Evolutionary conservation across 1,284 basidiomycete species (phyloP).

Genomic region (Malassezia restricta): DNA sequence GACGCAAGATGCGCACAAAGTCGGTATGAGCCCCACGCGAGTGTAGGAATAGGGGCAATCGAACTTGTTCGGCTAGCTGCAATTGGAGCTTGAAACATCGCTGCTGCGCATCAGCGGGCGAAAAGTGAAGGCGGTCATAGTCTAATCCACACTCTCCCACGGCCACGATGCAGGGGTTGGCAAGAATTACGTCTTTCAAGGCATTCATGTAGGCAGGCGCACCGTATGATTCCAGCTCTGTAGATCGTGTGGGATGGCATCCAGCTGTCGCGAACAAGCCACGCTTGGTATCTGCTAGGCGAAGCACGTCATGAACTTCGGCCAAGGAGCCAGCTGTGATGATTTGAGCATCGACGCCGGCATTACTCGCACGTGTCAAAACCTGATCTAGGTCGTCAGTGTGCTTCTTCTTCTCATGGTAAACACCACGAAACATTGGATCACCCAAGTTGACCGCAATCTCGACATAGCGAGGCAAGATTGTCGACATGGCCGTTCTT

Average conservation of each 20-base stretch:
- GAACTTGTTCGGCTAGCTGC: conserved; percentile 58
- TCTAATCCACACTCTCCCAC: conserved; percentile 78
- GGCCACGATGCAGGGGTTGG: conserved; percentile 50
- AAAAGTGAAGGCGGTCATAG: conserved; percentile 69
- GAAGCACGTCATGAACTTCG: conserved; percentile 58
- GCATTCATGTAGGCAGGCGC: conserved; percentile 56
- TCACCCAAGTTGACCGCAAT: conserved; percentile 52
- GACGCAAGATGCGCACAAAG: conserved; percentile 56
- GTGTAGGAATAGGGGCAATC: conserved; percentile 73
- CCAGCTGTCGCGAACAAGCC: conserved; percentile 67
- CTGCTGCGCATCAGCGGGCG: conserved; percentile 57
- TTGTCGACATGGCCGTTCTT: neutral
- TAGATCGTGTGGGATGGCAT: conserved; percentile 72
- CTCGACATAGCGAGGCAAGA: conserved; percentile 36
- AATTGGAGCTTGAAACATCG: conserved; percentile 64
- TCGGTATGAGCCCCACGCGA: conserved; percentile 58
- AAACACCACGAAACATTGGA: conserved; percentile 48
- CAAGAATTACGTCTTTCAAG: conserved; percentile 6
- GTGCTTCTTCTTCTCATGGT: conserved; percentile 48
- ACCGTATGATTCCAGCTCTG: conserved; percentile 57
- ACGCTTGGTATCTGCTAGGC: conserved; percentile 54
- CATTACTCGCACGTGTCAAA: conserved; percentile 54
- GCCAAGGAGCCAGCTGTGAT: conserved; percentile 65
- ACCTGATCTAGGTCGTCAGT: conserved; percentile 57
- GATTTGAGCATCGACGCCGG: conserved; percentile 65